Evolutionary conservation across 2,329 filamentous ascomycete species (phyloP), one percentile per base, ranked within the genome.

Genomic region (Penicillium polonicum): DNA sequence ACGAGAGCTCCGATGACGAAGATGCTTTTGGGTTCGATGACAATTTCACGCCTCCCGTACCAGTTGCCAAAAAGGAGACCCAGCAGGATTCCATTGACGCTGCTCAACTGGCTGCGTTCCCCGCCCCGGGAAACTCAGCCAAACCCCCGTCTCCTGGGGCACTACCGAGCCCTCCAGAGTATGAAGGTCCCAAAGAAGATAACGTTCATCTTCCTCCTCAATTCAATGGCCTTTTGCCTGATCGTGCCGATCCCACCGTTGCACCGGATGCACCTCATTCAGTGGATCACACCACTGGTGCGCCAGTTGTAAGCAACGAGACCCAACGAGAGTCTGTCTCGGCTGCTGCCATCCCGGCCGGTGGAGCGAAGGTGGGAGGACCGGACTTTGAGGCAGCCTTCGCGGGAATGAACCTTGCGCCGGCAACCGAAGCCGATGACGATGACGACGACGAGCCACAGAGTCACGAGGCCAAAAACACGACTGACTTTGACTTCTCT

Each of bases 21-120:
- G 78, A 67, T 7, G 70, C 69, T 31, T 58, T 77, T 66, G 91
- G 92, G 0, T 97, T 97, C 70, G 93, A 95, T 49, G 94, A 99
- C 70, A 88, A 97, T 73, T 97, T 97, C 71, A 88, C 89, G 0
- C 86, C 90, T 15, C 83, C 84, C 31, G 82, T 78, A 43, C 75
- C 80, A 1, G 67, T 68, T 46, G 59, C 59, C n/a, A 63, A 70
- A 44, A 66, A 67, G 25, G 67, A 66, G 38, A 60, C 66, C 46
- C 65, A 67, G 59, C 68, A 62, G 33, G 70, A 69, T 59, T 70
- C 61, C 52, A 76, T 70, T 59, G 78, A 68, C 62, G 75, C 64
- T 59, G 72, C 69, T 65, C 74, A 70, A 59, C 70, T 72, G 61
- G 63, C 69, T 62, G 60, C 75, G 60, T 73, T 77, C 70, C 65